Percentiles rank a stretch among this genome's conserved stretches.
Conservation (phyloP, 2,329 filamentous ascomycete species). For the Fusarium siculi region DNA sequence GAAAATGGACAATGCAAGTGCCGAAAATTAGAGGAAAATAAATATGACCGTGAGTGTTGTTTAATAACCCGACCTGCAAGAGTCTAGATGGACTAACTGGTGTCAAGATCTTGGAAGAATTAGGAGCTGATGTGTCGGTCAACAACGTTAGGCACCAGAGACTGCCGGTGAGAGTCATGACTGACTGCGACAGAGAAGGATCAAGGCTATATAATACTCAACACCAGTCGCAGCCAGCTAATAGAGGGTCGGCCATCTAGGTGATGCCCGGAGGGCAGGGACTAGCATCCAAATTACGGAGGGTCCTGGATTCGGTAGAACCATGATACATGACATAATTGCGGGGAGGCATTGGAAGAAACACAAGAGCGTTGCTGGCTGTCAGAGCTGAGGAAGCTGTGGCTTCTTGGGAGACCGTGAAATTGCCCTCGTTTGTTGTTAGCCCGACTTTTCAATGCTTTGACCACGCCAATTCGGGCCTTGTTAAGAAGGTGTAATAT, state of each 20-base stretch:
- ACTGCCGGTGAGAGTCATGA: conserved; percentile 37
- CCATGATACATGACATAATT: conserved; percentile 61
- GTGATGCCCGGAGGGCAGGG: conserved; percentile 44
- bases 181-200: conserved; percentile 41
- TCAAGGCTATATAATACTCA: conserved; percentile 44
- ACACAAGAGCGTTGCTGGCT: conserved; percentile 19
- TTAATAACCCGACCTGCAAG: conserved; percentile 26
- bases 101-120: neutral
- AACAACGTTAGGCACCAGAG: conserved; percentile 43
- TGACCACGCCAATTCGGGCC: conserved; percentile 43
- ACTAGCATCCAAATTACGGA: conserved; percentile 49
- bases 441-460: conserved; percentile 38
- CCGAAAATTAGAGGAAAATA: conserved; percentile 8
- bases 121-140: conserved; percentile 36
- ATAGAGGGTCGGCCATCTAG: conserved; percentile 29
- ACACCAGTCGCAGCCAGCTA: conserved; percentile 30
- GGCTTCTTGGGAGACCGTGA: conserved; percentile 39
- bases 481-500: conserved; percentile 31
- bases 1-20: neutral
- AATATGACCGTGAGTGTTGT: conserved; percentile 25
- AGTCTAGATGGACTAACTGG: conserved; percentile 30
- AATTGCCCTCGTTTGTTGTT: conserved; percentile 25
- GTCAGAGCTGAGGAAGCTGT: conserved; percentile 37
- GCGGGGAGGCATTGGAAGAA: conserved; percentile 46
- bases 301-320: conserved; percentile 50